A percentile compares a stretch with the other conserved stretches of the same genome.
These are phyloP conservation scores for Quercus ilex DNA, from an alignment of 306 rosid species.

Conservation along the genomic window DNA sequence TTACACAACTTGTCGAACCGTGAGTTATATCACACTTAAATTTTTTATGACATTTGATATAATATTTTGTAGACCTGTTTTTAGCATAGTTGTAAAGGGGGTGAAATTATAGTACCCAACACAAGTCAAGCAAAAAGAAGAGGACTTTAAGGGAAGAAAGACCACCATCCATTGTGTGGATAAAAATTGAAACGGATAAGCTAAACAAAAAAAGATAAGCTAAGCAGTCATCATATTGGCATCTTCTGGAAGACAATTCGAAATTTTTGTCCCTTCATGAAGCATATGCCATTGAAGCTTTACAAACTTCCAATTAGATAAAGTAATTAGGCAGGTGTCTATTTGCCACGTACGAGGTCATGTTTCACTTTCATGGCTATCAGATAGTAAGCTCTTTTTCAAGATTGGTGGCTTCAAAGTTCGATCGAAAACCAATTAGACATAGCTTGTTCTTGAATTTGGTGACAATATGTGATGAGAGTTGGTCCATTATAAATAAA, in stretches of 20 bases:
- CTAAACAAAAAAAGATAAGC: not conserved
- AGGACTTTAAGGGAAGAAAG: not conserved
- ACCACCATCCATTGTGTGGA: not conserved
- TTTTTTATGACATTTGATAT: too few species aligned
- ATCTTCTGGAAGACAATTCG: not conserved
- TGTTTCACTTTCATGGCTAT: not conserved
- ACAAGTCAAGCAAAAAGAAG: not conserved
- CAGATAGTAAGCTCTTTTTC: not conserved
- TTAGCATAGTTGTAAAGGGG: too few species aligned
- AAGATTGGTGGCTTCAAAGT: not conserved
- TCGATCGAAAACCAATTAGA: not conserved
- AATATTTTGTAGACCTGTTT: too few species aligned
- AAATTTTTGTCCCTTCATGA: not conserved
- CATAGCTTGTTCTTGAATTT: not conserved
- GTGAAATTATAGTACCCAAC: too few species aligned
- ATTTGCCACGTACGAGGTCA: slow-evolving; percentile 10
- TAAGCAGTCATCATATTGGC: not conserved
- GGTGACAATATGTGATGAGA: not conserved
- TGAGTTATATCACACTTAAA: too few species aligned
- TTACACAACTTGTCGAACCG: accelerated
- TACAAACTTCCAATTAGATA: not conserved
- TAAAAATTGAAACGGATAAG: not conserved
- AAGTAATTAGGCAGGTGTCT: not conserved
- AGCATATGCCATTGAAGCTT: slow-evolving; percentile 10
- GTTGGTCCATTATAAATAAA: not conserved